phyloP scores from a whole-genome alignment of 2,329 filamentous ascomycete genomes.

The Colletotrichum cereale region DNA sequence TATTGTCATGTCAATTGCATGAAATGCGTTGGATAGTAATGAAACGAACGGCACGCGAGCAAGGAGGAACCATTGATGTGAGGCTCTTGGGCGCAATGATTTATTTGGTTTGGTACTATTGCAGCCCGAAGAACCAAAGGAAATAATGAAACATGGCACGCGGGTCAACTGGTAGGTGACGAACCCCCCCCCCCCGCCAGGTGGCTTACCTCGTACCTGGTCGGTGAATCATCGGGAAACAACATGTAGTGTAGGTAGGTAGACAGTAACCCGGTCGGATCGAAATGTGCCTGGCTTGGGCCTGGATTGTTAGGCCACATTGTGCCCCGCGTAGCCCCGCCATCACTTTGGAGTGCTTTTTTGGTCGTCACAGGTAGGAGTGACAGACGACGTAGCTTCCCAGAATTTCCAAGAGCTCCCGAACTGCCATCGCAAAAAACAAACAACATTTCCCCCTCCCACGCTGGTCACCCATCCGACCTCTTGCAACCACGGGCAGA shows the following conservation, averaged over 20 bases:
- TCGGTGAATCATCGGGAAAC: slow-evolving; percentile 11
- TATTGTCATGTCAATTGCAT: slow-evolving; percentile 7
- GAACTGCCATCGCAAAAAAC: slow-evolving; percentile 10
- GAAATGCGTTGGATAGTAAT: slow-evolving; percentile 20
- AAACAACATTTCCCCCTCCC: neutral
- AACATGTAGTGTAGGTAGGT: neutral
- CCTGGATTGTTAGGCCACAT: slow-evolving; percentile 25
- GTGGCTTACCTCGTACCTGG: slow-evolving; percentile 4
- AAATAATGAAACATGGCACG: slow-evolving; percentile 13
- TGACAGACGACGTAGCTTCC: slow-evolving; percentile 35
- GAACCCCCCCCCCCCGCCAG: neutral
- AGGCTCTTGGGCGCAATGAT: slow-evolving; percentile 10
- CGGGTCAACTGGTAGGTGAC: neutral
- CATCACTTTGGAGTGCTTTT: slow-evolving; percentile 20
- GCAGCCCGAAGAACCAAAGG: neutral
- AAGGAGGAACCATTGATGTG: slow-evolving; percentile 12
- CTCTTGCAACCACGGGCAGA: neutral
- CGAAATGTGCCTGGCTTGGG: neutral
- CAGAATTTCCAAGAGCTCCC: slow-evolving; percentile 28
- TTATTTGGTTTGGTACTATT: neutral
- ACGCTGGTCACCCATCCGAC: neutral
- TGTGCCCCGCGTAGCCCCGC: slow-evolving; percentile 40
- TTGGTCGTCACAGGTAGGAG: slow-evolving; percentile 33
- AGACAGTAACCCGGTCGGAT: neutral
- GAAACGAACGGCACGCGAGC: slow-evolving; percentile 16